Percentiles rank a stretch among this genome's conserved stretches.
phyloP scores from a whole-genome alignment of 257 asterid species.

The Verbascum thapsus region DNA sequence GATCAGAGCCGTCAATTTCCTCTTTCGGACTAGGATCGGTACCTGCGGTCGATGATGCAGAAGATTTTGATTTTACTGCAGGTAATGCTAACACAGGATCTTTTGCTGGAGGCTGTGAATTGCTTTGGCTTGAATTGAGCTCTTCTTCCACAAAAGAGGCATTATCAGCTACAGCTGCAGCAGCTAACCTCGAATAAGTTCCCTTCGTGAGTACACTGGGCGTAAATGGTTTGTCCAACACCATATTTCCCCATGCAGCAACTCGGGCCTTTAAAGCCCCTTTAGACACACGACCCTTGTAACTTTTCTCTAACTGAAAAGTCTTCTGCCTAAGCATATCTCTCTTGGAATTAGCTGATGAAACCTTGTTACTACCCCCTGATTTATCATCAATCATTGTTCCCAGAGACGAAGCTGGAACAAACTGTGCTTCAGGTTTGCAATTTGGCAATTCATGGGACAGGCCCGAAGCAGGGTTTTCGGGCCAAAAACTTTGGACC shows the following conservation, averaged over 20 bases:
- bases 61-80: conserved; percentile 32
- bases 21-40: conserved; percentile 28
- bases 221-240: conserved; percentile 54
- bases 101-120: conserved; percentile 33
- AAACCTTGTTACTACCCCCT: conserved; percentile 41
- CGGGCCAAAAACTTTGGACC: conserved; percentile 36
- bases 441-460: conserved; percentile 29
- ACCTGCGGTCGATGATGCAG: conserved; percentile 29
- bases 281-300: conserved; percentile 59
- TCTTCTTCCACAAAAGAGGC: conserved; percentile 36
- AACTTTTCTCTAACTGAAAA: conserved; percentile 61
- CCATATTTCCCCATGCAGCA: conserved; percentile 71
- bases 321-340: conserved; percentile 67
- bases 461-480: conserved; percentile 29
- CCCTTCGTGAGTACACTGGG: conserved; percentile 44
- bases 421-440: conserved; percentile 37
- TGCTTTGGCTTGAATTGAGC: conserved; percentile 27
- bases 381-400: conserved; percentile 45
- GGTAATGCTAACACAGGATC: conserved; percentile 46
- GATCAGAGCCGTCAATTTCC: conserved; percentile 18
- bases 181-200: conserved; percentile 37
- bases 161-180: conserved; percentile 31
- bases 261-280: conserved; percentile 69
- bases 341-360: conserved; percentile 48
- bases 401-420: conserved; percentile 28